Evolutionary conservation across 768 basidiomycete species (phyloP), one percentile per base, ranked within the genome.

Genomic region (Suillus americanus): DNA sequence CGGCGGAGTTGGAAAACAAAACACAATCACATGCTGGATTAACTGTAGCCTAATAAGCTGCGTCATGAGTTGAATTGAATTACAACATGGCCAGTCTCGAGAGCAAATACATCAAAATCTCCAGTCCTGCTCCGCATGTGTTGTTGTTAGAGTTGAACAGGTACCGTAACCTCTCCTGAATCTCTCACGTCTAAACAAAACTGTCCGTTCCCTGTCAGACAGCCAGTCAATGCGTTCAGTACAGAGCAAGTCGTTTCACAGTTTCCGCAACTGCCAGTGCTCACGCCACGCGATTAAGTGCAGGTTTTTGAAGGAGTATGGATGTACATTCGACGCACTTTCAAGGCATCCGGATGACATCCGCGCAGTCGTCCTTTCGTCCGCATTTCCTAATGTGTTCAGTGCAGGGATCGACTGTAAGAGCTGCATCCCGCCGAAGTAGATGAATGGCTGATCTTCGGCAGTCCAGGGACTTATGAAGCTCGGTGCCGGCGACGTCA

Each of bases 341-440:
- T 78, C 68, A 7, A 73, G 64, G 74, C 83, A 60, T 2, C 71
- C 77, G 30, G 68, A 67, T 13, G 85, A 88, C 37, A 84, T 94
- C 1, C 85, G 91, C 20, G 90, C 80, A 3, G 81, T 92, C 6
- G 91, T 97, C 0, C 77, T 97, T 0, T 86, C 89, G 0, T 94
- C 92, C 0, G 79, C 78, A 2, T 71, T 90, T 3, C 86, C 88
- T 0, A 93, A 90, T 73, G 74, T 86, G 5, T 97, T 94, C 73
- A 90, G 90, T 0, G 94, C 92, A 2, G 95, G 95, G 0, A 75
- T 97, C 7, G 95, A 97, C 73, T 72, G 94, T 92, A 67, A 67
- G 84, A 69, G 43, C 37, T 25, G 5, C 48, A 16, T 33, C 28
- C 30, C 18, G 13, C 51, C 6, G 1, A 20, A n/a, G 2, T 10